Conservation (phyloP, 2,329 filamentous ascomycete genomes). For the Fusarium guadeloupense region DNA sequence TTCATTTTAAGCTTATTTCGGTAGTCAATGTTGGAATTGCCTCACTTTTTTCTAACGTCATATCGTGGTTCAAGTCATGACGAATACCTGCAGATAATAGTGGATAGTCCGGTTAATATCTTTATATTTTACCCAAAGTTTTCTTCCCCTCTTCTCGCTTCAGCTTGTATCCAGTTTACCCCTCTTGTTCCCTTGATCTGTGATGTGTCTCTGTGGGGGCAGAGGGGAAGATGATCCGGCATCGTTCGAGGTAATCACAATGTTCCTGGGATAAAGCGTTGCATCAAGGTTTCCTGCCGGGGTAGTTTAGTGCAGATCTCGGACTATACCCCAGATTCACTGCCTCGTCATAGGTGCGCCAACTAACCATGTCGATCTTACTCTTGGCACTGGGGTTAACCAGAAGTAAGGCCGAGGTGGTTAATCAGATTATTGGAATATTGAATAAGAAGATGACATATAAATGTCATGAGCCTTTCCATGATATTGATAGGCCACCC, state of each 20-base stretch:
- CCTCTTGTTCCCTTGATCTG: background rate
- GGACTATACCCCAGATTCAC: background rate
- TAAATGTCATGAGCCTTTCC: background rate
- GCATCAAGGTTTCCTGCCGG: background rate
- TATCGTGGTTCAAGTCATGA: background rate
- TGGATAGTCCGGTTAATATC: background rate
- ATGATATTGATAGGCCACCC: background rate
- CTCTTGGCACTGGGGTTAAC: slow-evolving; percentile 5
- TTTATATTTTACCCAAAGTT: background rate
- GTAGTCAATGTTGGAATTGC: too few species aligned
- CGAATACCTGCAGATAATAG: background rate
- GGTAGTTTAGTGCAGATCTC: slow-evolving; percentile 7
- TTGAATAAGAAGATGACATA: background rate
- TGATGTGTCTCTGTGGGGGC: slow-evolving; percentile 4
- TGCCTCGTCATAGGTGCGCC: slow-evolving; percentile 18
- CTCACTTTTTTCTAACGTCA: rapidly evolving
- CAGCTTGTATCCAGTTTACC: background rate
- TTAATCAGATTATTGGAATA: too few species aligned
- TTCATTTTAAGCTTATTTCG: too few species aligned
- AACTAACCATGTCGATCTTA: slow-evolving; percentile 1
- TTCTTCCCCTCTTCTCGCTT: background rate
- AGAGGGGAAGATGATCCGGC: slow-evolving; percentile 1
- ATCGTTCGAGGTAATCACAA: background rate
- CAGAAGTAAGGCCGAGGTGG: background rate
- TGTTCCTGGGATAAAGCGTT: background rate